phyloP scores from a whole-genome alignment of 441 rosid species.

The Theobroma grandiflorum region DNA sequence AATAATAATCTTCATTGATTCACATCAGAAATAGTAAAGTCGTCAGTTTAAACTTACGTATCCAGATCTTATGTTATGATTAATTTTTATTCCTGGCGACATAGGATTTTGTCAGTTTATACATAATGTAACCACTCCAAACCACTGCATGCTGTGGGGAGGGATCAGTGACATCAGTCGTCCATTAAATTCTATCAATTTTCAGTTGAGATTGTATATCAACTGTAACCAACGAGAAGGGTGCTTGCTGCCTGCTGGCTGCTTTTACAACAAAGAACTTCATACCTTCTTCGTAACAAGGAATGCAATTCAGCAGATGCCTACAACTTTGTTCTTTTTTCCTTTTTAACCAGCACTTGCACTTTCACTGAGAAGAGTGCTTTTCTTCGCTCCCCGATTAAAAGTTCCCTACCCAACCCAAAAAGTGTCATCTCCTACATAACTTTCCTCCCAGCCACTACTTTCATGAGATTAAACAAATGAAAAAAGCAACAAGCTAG shows the following conservation, averaged over 20 bases:
- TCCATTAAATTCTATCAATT: neutral
- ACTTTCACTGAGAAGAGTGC: neutral
- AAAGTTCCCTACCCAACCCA: neutral
- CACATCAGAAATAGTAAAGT: too few species aligned
- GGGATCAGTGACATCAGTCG: too few species aligned
- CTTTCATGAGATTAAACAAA: constrained; percentile 7
- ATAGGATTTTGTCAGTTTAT: too few species aligned
- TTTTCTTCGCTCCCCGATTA: neutral
- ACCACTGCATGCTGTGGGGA: too few species aligned
- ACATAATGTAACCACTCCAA: too few species aligned
- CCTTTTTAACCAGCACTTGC: neutral
- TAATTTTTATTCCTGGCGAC: too few species aligned
- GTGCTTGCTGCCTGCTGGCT: neutral
- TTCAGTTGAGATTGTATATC: neutral
- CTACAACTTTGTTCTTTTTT: too few species aligned
- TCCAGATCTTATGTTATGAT: too few species aligned
- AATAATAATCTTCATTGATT: too few species aligned
- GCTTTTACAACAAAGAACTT: neutral
- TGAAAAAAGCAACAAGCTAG: neutral
- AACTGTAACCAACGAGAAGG: neutral
- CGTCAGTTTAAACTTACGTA: too few species aligned
- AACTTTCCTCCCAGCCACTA: neutral
- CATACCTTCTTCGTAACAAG: too few species aligned
- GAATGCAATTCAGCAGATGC: too few species aligned
- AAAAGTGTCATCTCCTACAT: neutral